These are phyloP conservation scores for Omphalea diandra DNA, from an alignment of 441 rosid species.

Conservation along the genomic window DNA sequence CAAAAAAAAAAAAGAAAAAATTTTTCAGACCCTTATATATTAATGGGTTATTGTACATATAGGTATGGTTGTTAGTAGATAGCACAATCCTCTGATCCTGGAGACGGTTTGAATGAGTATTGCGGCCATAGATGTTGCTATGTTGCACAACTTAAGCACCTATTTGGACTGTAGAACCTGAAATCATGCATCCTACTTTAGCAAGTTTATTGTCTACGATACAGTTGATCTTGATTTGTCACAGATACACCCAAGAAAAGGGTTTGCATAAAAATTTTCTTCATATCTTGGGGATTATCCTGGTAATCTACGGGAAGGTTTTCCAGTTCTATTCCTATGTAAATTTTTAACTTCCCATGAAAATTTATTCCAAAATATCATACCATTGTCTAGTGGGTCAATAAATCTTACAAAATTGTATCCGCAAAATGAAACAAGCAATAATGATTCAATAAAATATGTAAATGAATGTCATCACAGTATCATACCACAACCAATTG, in stretches of 20 bases:
- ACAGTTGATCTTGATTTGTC: slow-evolving; percentile 20
- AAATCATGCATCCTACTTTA: neutral
- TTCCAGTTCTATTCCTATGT: slow-evolving; percentile 49
- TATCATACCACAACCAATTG: too few species aligned
- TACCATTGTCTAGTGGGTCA: slow-evolving; percentile 43
- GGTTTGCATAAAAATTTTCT: slow-evolving; percentile 77
- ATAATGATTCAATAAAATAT: neutral
- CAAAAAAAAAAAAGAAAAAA: too few species aligned
- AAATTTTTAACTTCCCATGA: slow-evolving; percentile 38
- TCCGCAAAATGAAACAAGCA: slow-evolving; percentile 30
- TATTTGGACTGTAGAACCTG: slow-evolving; percentile 15
- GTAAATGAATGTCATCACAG: too few species aligned
- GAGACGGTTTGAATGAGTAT: neutral
- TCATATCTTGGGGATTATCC: slow-evolving; percentile 40
- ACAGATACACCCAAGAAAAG: slow-evolving; percentile 73
- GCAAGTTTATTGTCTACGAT: neutral
- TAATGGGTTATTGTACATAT: too few species aligned
- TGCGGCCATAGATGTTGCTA: neutral
- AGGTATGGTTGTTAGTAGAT: too few species aligned
- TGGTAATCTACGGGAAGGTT: slow-evolving; percentile 37
- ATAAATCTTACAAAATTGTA: slow-evolving; percentile 45
- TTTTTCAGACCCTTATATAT: too few species aligned
- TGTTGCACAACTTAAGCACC: neutral
- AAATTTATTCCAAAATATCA: slow-evolving; percentile 48
- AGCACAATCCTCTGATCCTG: too few species aligned